These are phyloP conservation scores for Fusarium veterinarium DNA, from an alignment of 2,329 filamentous ascomycete species.

Conservation along the genomic window DNA sequence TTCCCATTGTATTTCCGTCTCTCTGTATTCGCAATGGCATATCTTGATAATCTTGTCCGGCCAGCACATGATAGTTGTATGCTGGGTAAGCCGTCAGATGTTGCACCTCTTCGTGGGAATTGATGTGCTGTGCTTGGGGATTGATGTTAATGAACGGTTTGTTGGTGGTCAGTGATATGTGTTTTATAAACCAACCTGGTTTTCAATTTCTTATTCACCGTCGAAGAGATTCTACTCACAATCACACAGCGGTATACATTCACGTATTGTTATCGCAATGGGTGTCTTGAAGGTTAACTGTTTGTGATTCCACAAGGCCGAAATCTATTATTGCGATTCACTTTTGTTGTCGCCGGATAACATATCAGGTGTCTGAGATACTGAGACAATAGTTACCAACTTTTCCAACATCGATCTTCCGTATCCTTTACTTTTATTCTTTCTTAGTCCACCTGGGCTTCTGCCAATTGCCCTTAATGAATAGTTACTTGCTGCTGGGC, in stretches of 20 bases:
- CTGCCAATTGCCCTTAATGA: too few relatives aligned
- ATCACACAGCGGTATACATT: accelerated
- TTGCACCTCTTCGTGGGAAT: accelerated
- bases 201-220: accelerated
- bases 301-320: accelerated
- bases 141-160: neutral
- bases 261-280: neutral
- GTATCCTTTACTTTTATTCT: too few relatives aligned
- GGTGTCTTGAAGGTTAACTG: accelerated
- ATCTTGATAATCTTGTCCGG: neutral
- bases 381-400: neutral
- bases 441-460: too few relatives aligned
- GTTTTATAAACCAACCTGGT: accelerated
- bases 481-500: too few relatives aligned
- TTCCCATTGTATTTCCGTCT: neutral
- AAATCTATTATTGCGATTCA: neutral
- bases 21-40: accelerated
- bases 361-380: too few relatives aligned
- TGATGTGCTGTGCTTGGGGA: accelerated
- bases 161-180: neutral
- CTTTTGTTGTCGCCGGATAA: neutral
- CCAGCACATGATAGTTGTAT: accelerated
- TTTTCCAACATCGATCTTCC: accelerated
- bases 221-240: accelerated
- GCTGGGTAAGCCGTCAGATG: accelerated